Evolutionary conservation across 306 rosid genomes (phyloP).

Genomic region (Medicago ruthenica): DNA sequence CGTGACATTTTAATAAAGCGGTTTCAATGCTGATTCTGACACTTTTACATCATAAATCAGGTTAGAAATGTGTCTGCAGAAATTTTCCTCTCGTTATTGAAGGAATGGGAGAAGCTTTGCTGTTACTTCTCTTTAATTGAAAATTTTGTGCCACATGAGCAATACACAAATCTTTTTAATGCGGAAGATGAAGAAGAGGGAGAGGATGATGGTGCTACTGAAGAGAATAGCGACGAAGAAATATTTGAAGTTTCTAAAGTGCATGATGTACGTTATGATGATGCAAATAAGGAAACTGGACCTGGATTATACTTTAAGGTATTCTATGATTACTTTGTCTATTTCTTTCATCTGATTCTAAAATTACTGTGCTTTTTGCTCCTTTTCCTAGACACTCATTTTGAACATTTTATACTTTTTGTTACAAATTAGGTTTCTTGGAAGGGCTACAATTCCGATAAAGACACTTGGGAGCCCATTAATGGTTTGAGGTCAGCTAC

Average conservation of each 20-base stretch:
- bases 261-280: constrained; percentile 64
- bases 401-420: background rate
- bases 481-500: constrained; percentile 58
- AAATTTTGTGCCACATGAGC: constrained; percentile 46
- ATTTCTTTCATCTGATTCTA: background rate
- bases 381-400: background rate
- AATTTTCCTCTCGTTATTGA: constrained; percentile 60
- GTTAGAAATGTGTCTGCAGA: constrained; percentile 84
- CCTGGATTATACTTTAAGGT: constrained; percentile 73
- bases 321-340: background rate
- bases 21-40: no score
- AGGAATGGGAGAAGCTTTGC: constrained; percentile 73
- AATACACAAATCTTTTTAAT: constrained; percentile 45
- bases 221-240: constrained; percentile 41
- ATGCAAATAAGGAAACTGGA: constrained; percentile 49
- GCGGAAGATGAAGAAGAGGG: constrained; percentile 36
- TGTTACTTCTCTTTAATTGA: constrained; percentile 49
- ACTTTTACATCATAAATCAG: constrained; percentile 36
- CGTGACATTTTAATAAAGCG: no score
- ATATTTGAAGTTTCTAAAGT: constrained; percentile 71
- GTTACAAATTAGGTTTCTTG: constrained; percentile 61
- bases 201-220: constrained; percentile 35
- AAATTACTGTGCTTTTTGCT: background rate
- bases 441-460: constrained; percentile 75
- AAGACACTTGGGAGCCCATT: constrained; percentile 85